Evolutionary conservation across 225 moss, liverwort and hornwort species (phyloP).

Genomic region (Physcomitrium patens): DNA sequence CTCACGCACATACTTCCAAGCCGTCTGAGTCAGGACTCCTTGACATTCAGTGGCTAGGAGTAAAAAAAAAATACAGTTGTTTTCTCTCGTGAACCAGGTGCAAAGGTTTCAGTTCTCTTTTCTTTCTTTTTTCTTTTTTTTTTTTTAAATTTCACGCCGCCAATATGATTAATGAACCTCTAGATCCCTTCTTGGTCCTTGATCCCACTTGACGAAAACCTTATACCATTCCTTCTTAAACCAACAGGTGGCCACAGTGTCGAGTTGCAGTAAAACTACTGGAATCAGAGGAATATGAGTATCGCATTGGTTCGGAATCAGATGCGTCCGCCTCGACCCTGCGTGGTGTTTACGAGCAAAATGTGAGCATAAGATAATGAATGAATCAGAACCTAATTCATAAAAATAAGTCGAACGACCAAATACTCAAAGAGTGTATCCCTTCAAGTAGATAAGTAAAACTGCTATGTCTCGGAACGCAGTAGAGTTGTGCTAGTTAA

Average conservation of each 20-base stretch:
- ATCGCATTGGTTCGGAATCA: slow-evolving; percentile 41
- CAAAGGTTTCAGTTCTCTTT: too few relatives aligned
- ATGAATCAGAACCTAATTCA: too few relatives aligned
- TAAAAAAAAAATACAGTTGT: neutral
- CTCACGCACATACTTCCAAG: slow-evolving; percentile 41
- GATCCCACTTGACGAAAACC: slow-evolving; percentile 4
- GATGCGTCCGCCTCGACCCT: slow-evolving; percentile 44
- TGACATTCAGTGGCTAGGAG: slow-evolving; percentile 23
- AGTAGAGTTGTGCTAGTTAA: too few relatives aligned
- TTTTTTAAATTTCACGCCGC: neutral
- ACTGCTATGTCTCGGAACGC: too few relatives aligned
- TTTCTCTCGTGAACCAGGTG: too few relatives aligned
- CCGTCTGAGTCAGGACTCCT: slow-evolving; percentile 20
- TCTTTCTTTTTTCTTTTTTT: too few relatives aligned
- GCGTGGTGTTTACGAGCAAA: neutral
- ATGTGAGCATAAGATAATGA: too few relatives aligned
- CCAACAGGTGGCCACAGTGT: slow-evolving; percentile 59
- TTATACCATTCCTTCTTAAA: slow-evolving; percentile 29
- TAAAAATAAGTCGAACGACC: too few relatives aligned
- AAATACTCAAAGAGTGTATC: too few relatives aligned
- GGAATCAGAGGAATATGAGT: slow-evolving; percentile 46
- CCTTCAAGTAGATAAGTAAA: too few relatives aligned
- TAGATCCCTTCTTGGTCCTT: neutral
- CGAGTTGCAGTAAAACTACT: slow-evolving; percentile 41
- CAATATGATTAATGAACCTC: slow-evolving; percentile 11